Percentiles rank a stretch among this genome's conserved stretches.
Evolutionary conservation across 1,139 yeast species (phyloP).

Genomic region (Tardiomyces blankii): DNA sequence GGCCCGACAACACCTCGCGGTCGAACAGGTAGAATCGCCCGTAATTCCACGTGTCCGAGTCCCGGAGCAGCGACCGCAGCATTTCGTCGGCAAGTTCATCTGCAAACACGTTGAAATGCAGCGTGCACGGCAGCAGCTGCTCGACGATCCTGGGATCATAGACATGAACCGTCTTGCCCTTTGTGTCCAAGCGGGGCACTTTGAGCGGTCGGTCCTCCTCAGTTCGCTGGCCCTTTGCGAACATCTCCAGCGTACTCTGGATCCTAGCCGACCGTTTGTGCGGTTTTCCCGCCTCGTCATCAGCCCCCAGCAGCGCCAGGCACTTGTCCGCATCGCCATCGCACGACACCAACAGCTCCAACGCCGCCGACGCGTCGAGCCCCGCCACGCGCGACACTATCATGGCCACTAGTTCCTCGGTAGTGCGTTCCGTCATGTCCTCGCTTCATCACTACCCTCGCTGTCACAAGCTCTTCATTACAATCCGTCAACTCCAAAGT

Average conservation of each 20-base stretch:
- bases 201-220: slow-evolving; percentile 1
- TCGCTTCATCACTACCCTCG: slow-evolving; percentile 23
- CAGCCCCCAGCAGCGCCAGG: slow-evolving; percentile 15
- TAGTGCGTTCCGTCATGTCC: slow-evolving; percentile 31
- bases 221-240: background rate
- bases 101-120: slow-evolving; percentile 43
- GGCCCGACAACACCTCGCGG: slow-evolving; percentile 45
- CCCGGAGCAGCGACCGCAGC: slow-evolving; percentile 31
- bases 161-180: slow-evolving; percentile 12
- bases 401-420: slow-evolving; percentile 21
- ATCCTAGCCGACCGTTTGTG: slow-evolving; percentile 14
- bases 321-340: slow-evolving; percentile 22
- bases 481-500: background rate
- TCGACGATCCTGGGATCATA: slow-evolving; percentile 18
- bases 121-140: slow-evolving; percentile 34
- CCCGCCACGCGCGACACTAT: slow-evolving; percentile 18
- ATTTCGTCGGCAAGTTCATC: slow-evolving; percentile 35
- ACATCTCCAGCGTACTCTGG: slow-evolving; percentile 4
- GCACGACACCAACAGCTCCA: slow-evolving; percentile 26
- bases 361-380: slow-evolving; percentile 16
- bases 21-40: slow-evolving; percentile 48
- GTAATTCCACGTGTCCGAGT: slow-evolving; percentile 29
- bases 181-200: slow-evolving; percentile 3
- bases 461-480: background rate
- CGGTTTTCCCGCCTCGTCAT: slow-evolving; percentile 3